phyloP scores from a whole-genome alignment of 108 stramenopile species.

The Aurantiochytrium sp. region DNA sequence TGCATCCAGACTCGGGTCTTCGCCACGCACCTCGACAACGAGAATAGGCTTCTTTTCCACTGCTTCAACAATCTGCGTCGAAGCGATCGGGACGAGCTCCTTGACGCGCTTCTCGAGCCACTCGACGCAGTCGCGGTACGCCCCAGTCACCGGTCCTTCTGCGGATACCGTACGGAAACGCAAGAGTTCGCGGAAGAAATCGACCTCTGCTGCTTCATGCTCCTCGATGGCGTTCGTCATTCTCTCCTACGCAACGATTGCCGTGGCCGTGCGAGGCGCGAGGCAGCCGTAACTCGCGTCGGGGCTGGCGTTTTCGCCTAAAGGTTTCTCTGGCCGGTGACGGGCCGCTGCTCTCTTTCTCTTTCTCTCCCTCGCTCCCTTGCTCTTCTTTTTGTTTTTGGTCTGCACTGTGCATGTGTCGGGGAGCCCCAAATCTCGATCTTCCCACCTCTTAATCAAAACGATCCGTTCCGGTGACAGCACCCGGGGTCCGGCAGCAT shows the following conservation, averaged over 20 bases:
- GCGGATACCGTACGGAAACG: slow-evolving; percentile 66
- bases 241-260: neutral
- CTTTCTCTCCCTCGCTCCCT: too few relatives aligned
- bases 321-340: too few relatives aligned
- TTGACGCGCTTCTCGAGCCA: slow-evolving; percentile 52
- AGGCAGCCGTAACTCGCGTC: too few relatives aligned
- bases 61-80: slow-evolving; percentile 18
- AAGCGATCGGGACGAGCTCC: slow-evolving; percentile 10
- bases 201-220: slow-evolving; percentile 17
- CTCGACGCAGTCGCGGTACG: slow-evolving; percentile 62
- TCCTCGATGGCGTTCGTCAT: neutral
- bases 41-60: slow-evolving; percentile 69
- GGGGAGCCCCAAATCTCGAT: too few relatives aligned
- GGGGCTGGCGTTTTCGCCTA: too few relatives aligned
- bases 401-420: too few relatives aligned
- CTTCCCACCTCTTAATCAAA: too few relatives aligned
- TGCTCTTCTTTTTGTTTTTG: too few relatives aligned
- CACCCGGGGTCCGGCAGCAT: too few relatives aligned
- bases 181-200: slow-evolving; percentile 57
- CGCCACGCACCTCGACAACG: slow-evolving; percentile 70
- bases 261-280: neutral
- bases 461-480: too few relatives aligned
- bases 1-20: slow-evolving; percentile 61
- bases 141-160: slow-evolving; percentile 58
- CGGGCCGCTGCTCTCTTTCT: too few relatives aligned